A percentile compares a stretch with the other conserved stretches of the same genome.
Conservation (phyloP, 257 asterid genomes). For the Solanum dulcamara region DNA sequence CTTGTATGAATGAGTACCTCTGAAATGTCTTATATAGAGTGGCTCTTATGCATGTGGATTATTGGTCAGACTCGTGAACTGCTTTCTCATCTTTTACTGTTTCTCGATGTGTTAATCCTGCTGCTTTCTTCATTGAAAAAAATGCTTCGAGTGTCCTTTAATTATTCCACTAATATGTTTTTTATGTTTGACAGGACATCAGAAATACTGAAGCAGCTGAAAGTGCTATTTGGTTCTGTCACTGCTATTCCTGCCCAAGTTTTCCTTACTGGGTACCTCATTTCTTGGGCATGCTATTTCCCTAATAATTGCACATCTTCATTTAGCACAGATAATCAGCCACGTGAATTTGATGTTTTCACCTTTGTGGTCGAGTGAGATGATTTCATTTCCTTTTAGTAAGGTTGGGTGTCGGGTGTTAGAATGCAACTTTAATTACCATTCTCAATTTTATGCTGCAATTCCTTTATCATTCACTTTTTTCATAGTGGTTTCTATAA, state of each 20-base stretch:
- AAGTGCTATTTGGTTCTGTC: slow-evolving; percentile 50
- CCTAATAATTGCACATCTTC: not conserved
- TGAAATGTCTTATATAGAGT: not conserved
- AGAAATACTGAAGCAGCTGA: slow-evolving; percentile 61
- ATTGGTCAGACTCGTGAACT: not conserved
- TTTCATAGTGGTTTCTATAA: not conserved
- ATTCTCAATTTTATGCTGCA: not conserved
- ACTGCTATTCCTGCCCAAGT: slow-evolving; percentile 52
- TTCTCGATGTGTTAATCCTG: not conserved
- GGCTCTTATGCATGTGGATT: not conserved
- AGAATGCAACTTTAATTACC: not conserved
- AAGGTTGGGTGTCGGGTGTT: not conserved
- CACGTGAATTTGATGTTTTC: not conserved
- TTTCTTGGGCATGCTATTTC: not conserved
- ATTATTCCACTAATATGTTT: not conserved
- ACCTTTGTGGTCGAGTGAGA: not conserved
- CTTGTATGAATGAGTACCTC: not conserved
- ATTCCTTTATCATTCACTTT: not conserved
- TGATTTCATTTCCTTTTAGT: not conserved
- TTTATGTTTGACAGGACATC: slow-evolving; percentile 41
- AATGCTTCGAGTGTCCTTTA: not conserved
- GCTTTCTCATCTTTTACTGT: not conserved
- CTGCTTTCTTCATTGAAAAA: not conserved
- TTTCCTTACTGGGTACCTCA: slow-evolving; percentile 55
- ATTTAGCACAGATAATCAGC: not conserved